Percentiles rank a stretch among this genome's conserved stretches.
Evolutionary conservation across 805 yeast genomes (phyloP).

Genomic region (Zygosaccharomyces bailii): DNA sequence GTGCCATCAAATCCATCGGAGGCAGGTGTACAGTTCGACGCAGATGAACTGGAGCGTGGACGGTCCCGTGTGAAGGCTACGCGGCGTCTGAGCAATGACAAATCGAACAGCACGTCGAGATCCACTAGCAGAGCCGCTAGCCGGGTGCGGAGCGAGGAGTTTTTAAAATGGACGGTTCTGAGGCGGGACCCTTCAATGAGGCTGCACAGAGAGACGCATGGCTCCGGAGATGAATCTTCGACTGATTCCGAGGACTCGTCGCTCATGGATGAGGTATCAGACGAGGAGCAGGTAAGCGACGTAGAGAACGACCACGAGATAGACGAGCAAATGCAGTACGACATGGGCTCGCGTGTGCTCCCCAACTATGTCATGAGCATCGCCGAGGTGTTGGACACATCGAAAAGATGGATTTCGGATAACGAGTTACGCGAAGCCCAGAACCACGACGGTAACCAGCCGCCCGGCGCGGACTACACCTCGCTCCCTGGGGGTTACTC

Average conservation of each 20-base stretch:
- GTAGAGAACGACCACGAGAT: constrained; percentile 34
- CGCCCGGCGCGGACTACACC: constrained; percentile 31
- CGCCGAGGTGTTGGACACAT: constrained; percentile 29
- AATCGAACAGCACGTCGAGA: constrained; percentile 26
- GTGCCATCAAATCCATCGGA: constrained; percentile 1
- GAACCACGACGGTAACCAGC: too few relatives aligned
- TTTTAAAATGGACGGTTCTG: constrained; percentile 61
- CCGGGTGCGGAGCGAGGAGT: constrained; percentile 35
- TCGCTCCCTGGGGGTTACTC: constrained; percentile 30
- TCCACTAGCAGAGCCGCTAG: constrained; percentile 33
- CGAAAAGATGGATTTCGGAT: constrained; percentile 33
- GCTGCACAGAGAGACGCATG: constrained; percentile 28
- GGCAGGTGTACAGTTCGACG: constrained; percentile 28
- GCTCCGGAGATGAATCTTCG: constrained; percentile 18
- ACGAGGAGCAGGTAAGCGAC: constrained; percentile 40
- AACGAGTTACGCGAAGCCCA: constrained; percentile 29
- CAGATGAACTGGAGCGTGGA: constrained; percentile 31
- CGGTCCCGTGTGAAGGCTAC: constrained; percentile 29
- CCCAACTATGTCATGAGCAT: constrained; percentile 33
- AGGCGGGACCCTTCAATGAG: constrained; percentile 74
- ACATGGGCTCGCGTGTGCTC: constrained; percentile 33
- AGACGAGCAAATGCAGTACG: constrained; percentile 33
- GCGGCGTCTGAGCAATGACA: constrained; percentile 8
- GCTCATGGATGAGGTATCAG: constrained; percentile 30
- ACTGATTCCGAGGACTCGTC: constrained; percentile 20